phyloP scores from a whole-genome alignment of 1,139 yeast genomes.

The Pichia sp. region DNA sequence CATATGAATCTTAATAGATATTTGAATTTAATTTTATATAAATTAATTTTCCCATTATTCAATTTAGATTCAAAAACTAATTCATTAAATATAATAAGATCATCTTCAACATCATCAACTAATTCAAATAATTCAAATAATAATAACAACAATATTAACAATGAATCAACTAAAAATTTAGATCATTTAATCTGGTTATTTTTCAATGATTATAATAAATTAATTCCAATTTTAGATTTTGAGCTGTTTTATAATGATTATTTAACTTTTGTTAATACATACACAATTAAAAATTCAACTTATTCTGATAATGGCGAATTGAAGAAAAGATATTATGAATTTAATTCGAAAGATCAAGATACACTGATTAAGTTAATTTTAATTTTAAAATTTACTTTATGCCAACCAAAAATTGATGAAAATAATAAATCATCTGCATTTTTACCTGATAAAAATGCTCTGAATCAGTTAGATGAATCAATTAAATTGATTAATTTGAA shows the following conservation, averaged over 20 bases:
- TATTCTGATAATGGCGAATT: constrained; percentile 31
- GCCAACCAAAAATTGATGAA: constrained; percentile 22
- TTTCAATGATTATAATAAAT: constrained; percentile 50
- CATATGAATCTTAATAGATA: constrained; percentile 32
- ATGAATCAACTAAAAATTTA: constrained; percentile 31
- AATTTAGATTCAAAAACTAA: constrained; percentile 9
- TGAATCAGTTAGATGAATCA: constrained; percentile 29
- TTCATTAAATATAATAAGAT: too few relatives aligned
- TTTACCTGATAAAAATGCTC: constrained; percentile 23
- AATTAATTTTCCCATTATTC: constrained; percentile 28
- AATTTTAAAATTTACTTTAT: constrained; percentile 32
- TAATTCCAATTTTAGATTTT: constrained; percentile 59
- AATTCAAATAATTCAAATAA: background rate
- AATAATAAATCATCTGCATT: constrained; percentile 17
- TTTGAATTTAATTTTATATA: constrained; percentile 28
- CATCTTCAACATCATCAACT: background rate
- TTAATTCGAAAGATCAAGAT: constrained; percentile 45
- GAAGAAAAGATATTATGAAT: constrained; percentile 38
- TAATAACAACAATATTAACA: constrained; percentile 1
- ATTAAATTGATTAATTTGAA: constrained; percentile 28
- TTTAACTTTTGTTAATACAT: constrained; percentile 52
- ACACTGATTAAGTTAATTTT: constrained; percentile 38
- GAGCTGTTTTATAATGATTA: constrained; percentile 51
- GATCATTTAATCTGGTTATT: constrained; percentile 49
- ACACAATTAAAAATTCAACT: constrained; percentile 46